These are phyloP conservation scores for Aristolochia californica DNA, from an alignment of 164 flowering plant genomes.

Conservation along the genomic window DNA sequence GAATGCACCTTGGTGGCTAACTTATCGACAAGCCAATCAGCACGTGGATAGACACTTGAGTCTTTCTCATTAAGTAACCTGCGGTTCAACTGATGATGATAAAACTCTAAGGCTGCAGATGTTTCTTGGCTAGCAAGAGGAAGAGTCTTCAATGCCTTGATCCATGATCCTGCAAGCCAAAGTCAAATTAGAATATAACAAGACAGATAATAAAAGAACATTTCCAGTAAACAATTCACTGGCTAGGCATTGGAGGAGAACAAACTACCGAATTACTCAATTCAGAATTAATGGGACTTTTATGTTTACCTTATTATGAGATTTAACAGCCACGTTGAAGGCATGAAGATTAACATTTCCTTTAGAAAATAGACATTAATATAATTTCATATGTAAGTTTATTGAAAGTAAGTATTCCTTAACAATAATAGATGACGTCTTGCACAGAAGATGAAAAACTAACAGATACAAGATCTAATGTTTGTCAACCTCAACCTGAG, in stretches of 20 bases:
- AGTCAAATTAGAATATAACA: neutral
- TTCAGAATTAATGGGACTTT: too few species aligned
- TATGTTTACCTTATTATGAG: too few species aligned
- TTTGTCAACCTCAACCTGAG: too few species aligned
- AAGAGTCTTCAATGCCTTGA: conserved; percentile 37
- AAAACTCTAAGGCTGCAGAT: conserved; percentile 75
- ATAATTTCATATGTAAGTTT: too few species aligned
- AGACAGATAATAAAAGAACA: neutral
- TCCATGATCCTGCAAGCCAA: conserved; percentile 51
- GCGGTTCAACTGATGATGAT: conserved; percentile 72
- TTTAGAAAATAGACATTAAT: too few species aligned
- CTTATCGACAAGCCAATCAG: conserved; percentile 90
- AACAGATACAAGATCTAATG: too few species aligned
- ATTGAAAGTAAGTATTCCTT: too few species aligned
- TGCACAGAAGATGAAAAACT: too few species aligned
- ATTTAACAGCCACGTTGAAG: too few species aligned
- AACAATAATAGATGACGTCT: too few species aligned
- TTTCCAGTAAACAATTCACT: neutral
- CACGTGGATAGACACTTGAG: conserved; percentile 53
- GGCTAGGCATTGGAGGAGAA: neutral
- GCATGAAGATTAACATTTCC: too few species aligned
- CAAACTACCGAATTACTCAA: neutral
- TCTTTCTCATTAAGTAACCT: conserved; percentile 73
- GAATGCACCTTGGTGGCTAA: conserved; percentile 84
- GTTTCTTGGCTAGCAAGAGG: conserved; percentile 89